Evolutionary conservation across 202 grass and related monocot genomes (phyloP), one percentile per base, ranked within the genome.

Genomic region (Cymbopogon flexuosus): DNA sequence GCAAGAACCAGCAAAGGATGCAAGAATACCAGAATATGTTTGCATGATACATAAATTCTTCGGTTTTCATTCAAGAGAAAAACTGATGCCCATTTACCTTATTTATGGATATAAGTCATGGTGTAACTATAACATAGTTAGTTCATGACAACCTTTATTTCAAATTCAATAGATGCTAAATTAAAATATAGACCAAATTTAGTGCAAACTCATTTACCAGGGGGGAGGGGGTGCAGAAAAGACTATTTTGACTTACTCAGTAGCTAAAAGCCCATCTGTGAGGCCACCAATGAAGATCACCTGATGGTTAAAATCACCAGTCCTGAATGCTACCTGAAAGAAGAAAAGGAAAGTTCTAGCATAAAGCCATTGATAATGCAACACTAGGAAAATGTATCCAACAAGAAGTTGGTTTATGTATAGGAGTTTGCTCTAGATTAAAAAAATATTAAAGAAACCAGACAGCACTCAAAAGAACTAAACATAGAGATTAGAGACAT

Each of bases 271-370:
- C 39, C 92, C 96, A 58, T 99, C 90, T 23, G 92, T 88, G 80
- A 96, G 88, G 70, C 96, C 96, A 84, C 96, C 96, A 66, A 99
- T 79, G 65, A 99, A 96, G 73, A 99, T 89, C 33, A 96, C 89
- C 83, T 99, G 96, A 35, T 93, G 96, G 46, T 74, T 99, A 83
- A 96, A 99, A 76, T 99, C 90, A 59, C 88, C 89, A 68, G 88
- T 93, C 91, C 73, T 93, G 75, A 99, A 93, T 52, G 96, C 96
- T 47, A 93, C 90, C 92, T 99, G 68, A 77, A 83, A 88, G 47
- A 80, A 57, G 81, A 42, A 58, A 41, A 78, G 77, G 45, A 24
- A 73, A 84, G 11, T 78, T 77, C 75, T 27, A 3, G 1, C 8
- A 81, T 6, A 68, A 49, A 22, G 12, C 21, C 14, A 57, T 54